phyloP scores from a whole-genome alignment of 345 rosid species.

The Citrus medica region DNA sequence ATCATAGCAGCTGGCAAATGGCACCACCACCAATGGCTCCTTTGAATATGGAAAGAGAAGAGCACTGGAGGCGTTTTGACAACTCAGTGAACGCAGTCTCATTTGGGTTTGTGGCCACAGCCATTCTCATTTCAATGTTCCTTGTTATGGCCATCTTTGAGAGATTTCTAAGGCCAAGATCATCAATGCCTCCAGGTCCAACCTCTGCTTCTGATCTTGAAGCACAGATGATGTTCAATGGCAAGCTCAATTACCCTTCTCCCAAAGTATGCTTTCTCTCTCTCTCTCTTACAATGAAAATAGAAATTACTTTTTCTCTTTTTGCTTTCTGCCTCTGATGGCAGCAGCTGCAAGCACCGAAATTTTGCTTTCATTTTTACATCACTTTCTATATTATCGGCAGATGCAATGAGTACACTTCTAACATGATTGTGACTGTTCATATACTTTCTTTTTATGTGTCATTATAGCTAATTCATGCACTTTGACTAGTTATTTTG shows the following conservation, averaged over 20 bases:
- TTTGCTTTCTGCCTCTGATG: background rate
- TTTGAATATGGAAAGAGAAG: slow-evolving; percentile 35
- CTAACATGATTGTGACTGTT: slow-evolving; percentile 29
- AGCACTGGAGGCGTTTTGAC: slow-evolving; percentile 58
- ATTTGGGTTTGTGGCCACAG: slow-evolving; percentile 82
- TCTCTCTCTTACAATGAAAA: background rate
- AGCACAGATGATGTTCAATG: slow-evolving; percentile 33
- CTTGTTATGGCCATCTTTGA: slow-evolving; percentile 82
- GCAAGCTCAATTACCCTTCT: slow-evolving; percentile 45
- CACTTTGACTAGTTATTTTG: slow-evolving; percentile 22
- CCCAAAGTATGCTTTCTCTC: slow-evolving; percentile 44
- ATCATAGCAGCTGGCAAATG: slow-evolving; percentile 14
- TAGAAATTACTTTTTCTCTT: background rate
- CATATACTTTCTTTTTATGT: slow-evolving; percentile 21
- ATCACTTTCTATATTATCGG: slow-evolving; percentile 7
- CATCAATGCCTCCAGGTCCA: slow-evolving; percentile 17
- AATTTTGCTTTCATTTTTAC: background rate
- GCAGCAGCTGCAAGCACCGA: slow-evolving; percentile 1
- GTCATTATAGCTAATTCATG: slow-evolving; percentile 19
- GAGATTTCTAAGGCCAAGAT: slow-evolving; percentile 54
- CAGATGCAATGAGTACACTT: slow-evolving; percentile 28
- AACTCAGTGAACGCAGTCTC: slow-evolving; percentile 86
- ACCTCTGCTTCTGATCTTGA: slow-evolving; percentile 39
- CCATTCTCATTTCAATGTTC: slow-evolving; percentile 79
- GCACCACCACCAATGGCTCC: slow-evolving; percentile 22